phyloP scores from a whole-genome alignment of 2,329 filamentous ascomycete species.

The Aspergillus awamori region DNA sequence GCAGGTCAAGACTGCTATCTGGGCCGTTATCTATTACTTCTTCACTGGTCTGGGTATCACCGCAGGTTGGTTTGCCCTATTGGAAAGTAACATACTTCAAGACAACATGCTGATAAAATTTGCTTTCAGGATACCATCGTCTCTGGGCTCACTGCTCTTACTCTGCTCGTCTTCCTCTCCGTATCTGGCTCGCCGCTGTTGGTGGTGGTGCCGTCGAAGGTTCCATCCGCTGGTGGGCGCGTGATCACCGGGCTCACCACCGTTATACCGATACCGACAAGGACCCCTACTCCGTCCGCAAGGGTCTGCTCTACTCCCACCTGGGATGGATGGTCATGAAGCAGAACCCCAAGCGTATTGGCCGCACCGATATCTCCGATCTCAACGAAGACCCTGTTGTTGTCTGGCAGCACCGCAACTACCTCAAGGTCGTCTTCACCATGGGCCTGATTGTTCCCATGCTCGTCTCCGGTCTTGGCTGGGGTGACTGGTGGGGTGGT shows the following conservation, averaged over 20 bases:
- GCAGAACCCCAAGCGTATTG: slow-evolving; percentile 87
- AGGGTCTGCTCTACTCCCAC: slow-evolving; percentile 81
- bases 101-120: slow-evolving; percentile 12
- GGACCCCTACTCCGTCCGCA: slow-evolving; percentile 88
- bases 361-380: slow-evolving; percentile 85
- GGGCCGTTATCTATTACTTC: slow-evolving; percentile 79
- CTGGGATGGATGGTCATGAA: slow-evolving; percentile 92
- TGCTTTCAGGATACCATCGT: slow-evolving; percentile 67
- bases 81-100: background rate
- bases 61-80: slow-evolving; percentile 58
- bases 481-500: slow-evolving; percentile 79
- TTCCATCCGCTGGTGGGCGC: slow-evolving; percentile 86
- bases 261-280: slow-evolving; percentile 91
- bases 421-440: slow-evolving; percentile 74
- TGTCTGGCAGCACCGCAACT: slow-evolving; percentile 85
- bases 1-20: slow-evolving; percentile 70
- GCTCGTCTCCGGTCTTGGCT: slow-evolving; percentile 73
- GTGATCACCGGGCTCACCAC: slow-evolving; percentile 85
- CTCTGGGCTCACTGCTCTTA: slow-evolving; percentile 86
- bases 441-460: slow-evolving; percentile 79
- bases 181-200: slow-evolving; percentile 79
- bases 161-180: slow-evolving; percentile 73
- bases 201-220: slow-evolving; percentile 83
- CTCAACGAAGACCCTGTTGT: slow-evolving; percentile 84
- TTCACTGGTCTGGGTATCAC: slow-evolving; percentile 80